Evolutionary conservation across 148 eudicot genomes (phyloP).

Genomic region (Dianthus caryophyllus): DNA sequence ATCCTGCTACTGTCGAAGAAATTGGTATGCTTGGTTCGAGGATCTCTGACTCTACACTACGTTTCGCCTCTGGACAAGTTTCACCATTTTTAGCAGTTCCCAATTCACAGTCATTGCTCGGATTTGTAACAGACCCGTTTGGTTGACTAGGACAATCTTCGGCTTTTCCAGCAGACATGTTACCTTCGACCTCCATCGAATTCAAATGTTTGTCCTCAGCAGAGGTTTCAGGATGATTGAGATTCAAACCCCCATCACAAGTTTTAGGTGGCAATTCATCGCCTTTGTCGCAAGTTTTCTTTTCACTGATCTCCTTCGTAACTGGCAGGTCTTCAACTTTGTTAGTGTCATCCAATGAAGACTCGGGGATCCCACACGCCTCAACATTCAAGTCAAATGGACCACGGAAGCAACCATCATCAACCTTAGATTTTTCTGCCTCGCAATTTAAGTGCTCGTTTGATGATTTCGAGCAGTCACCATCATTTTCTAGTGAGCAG

Average conservation of each 20-base stretch:
- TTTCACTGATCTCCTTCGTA: too few relatives aligned
- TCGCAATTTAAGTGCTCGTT: conserved; percentile 10
- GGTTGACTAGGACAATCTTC: neutral
- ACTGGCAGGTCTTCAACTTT: too few relatives aligned
- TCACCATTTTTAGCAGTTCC: neutral
- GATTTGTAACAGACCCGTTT: neutral
- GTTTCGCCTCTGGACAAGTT: neutral
- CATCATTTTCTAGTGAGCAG: conserved; percentile 22
- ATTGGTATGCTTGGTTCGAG: neutral
- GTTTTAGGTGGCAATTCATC: conserved; percentile 12
- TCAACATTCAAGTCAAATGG: conserved; percentile 27
- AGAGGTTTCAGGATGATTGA: neutral
- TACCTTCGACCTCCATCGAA: conserved; percentile 8
- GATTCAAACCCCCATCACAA: conserved; percentile 8
- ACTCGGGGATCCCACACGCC: conserved; percentile 25
- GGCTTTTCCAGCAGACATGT: neutral
- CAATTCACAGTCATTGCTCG: neutral
- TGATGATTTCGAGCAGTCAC: conserved; percentile 16
- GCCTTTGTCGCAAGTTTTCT: neutral
- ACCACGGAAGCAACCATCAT: conserved; percentile 20
- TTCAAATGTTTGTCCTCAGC: conserved; percentile 8
- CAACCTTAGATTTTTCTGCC: conserved; percentile 27
- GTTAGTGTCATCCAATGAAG: conserved; percentile 20
- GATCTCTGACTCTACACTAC: neutral
- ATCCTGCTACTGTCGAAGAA: conserved; percentile 12